These are phyloP conservation scores for Takashimella tepidaria DNA, from an alignment of 1,284 basidiomycete genomes.

Conservation along the genomic window DNA sequence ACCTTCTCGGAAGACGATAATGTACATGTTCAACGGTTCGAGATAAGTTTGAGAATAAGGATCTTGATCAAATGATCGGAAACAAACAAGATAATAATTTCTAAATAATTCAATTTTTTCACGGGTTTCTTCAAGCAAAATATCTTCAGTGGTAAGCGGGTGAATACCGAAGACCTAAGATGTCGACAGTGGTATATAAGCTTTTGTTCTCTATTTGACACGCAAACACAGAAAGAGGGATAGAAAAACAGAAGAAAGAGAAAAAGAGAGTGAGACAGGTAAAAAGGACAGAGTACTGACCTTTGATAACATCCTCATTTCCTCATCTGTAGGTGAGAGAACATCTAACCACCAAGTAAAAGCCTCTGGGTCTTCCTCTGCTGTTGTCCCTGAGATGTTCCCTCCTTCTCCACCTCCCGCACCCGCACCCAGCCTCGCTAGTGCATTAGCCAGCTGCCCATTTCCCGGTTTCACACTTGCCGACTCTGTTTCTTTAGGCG, in stretches of 20 bases:
- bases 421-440: slow-evolving; percentile 17
- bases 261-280: too few relatives aligned
- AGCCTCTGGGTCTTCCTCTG: slow-evolving; percentile 53
- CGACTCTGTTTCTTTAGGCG: slow-evolving; percentile 4
- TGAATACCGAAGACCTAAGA: slow-evolving; percentile 89
- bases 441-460: background rate
- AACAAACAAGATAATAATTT: slow-evolving; percentile 99
- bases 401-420: slow-evolving; percentile 15
- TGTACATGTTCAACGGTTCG: slow-evolving; percentile 99
- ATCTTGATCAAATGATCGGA: slow-evolving; percentile 98
- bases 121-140: slow-evolving; percentile 97
- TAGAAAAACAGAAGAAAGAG: too few relatives aligned
- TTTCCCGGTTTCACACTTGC: slow-evolving; percentile 5
- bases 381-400: slow-evolving; percentile 8
- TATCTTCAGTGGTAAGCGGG: slow-evolving; percentile 97
- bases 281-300: slow-evolving; percentile 47
- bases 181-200: slow-evolving; percentile 5
- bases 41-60: slow-evolving; percentile 95
- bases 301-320: slow-evolving; percentile 95
- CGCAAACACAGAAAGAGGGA: too few relatives aligned
- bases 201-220: background rate
- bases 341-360: slow-evolving; percentile 99
- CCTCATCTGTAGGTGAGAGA: slow-evolving; percentile 89
- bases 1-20: slow-evolving; percentile 98
- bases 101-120: slow-evolving; percentile 99